phyloP scores from a whole-genome alignment of 2,329 filamentous ascomycete genomes.

The Colletotrichum higginsianum region DNA sequence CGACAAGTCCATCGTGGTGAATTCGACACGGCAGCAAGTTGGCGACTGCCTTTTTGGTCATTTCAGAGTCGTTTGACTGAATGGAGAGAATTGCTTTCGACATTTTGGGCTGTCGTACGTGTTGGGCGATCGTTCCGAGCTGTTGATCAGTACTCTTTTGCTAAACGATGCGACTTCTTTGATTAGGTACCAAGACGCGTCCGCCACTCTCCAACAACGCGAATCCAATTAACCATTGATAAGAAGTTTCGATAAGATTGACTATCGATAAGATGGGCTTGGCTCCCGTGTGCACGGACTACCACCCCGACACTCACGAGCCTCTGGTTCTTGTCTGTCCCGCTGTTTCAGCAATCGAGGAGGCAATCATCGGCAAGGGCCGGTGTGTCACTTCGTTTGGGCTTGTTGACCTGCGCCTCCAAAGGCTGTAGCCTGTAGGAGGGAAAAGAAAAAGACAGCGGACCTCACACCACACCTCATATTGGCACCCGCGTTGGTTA shows the following conservation, averaged over 20 bases:
- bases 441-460: background rate
- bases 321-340: constrained; percentile 9
- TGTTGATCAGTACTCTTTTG: background rate
- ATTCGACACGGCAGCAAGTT: constrained; percentile 87
- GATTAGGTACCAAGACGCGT: constrained; percentile 26
- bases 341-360: constrained; percentile 27
- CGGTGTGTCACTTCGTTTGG: background rate
- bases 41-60: constrained; percentile 63
- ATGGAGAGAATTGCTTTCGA: constrained; percentile 60
- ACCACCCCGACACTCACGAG: background rate
- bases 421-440: background rate
- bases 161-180: background rate
- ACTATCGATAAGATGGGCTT: constrained; percentile 28
- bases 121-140: background rate
- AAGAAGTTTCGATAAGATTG: constrained; percentile 32
- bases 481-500: background rate
- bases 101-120: constrained; percentile 50
- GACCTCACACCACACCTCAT: background rate
- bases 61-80: constrained; percentile 45
- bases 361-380: constrained; percentile 19
- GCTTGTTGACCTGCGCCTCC: background rate
- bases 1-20: constrained; percentile 81
- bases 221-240: constrained; percentile 26
- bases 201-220: background rate
- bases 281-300: constrained; percentile 26